These are phyloP conservation scores for Dothiorella sarmentorum DNA, from an alignment of 2,329 filamentous ascomycete species.

Conservation along the genomic window DNA sequence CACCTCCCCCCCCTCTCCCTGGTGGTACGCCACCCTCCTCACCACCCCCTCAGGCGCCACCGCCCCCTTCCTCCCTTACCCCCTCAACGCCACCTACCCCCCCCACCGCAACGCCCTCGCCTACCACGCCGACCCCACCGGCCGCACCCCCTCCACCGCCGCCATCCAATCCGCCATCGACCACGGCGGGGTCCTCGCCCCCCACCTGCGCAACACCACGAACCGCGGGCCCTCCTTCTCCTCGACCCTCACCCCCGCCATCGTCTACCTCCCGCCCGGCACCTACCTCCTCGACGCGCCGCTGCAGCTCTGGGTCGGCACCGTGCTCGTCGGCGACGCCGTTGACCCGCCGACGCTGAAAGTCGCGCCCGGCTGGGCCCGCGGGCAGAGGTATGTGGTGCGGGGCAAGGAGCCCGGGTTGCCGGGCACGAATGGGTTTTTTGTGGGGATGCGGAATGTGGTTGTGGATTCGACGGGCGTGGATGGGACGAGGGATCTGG, in stretches of 20 bases:
- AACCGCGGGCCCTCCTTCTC: slow-evolving; percentile 1
- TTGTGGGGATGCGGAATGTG: slow-evolving; percentile 27
- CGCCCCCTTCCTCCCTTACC: slow-evolving; percentile 1
- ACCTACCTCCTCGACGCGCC: slow-evolving; percentile 24
- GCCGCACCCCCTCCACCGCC: slow-evolving; percentile 27
- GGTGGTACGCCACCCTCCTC: neutral
- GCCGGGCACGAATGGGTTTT: slow-evolving; percentile 27
- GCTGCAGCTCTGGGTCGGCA: slow-evolving; percentile 23
- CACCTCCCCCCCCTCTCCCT: neutral
- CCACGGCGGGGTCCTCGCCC: neutral
- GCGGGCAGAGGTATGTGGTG: slow-evolving; percentile 13
- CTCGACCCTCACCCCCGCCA: slow-evolving; percentile 24
- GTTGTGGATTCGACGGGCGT: slow-evolving; percentile 27
- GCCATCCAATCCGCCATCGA: slow-evolving; percentile 16
- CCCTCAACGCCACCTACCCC: slow-evolving; percentile 22
- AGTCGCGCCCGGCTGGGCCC: neutral
- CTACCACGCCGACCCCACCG: slow-evolving; percentile 34
- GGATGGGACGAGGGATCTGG: slow-evolving; percentile 20
- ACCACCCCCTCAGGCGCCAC: neutral
- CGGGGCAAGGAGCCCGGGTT: slow-evolving; percentile 22
- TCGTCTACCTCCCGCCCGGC: slow-evolving; percentile 28
- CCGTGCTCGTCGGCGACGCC: slow-evolving; percentile 6
- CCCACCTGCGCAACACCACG: neutral
- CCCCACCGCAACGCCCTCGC: slow-evolving; percentile 36
- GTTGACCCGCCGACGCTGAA: neutral